A percentile compares a stretch with the other conserved stretches of the same genome.
phyloP scores from a whole-genome alignment of 2,329 filamentous ascomycete species.

The Penicillium digitatum region DNA sequence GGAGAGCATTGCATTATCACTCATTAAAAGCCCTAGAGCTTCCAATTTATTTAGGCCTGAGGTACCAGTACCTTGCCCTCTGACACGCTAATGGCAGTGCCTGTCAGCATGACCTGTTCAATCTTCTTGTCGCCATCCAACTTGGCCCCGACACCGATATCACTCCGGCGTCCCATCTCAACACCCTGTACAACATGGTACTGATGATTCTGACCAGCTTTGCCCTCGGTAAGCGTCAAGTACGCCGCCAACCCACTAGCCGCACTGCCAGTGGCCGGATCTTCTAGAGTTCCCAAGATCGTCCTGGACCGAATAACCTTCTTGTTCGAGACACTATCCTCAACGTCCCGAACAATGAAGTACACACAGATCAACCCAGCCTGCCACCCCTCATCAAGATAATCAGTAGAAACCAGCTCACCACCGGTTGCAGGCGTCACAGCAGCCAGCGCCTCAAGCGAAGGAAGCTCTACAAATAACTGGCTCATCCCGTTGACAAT shows the following conservation, averaged over 20 bases:
- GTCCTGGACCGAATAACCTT: conserved; percentile 34
- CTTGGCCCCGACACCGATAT: conserved; percentile 35
- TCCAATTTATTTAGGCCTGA: conserved; percentile 8
- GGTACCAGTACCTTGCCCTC: conserved; percentile 33
- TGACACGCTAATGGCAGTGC: conserved; percentile 35
- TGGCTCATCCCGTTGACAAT: conserved; percentile 51
- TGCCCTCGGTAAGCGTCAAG: conserved; percentile 47
- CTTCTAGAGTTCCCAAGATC: conserved; percentile 29
- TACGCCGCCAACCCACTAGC: conserved; percentile 56
- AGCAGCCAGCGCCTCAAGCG: conserved; percentile 54
- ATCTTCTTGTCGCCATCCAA: conserved; percentile 26
- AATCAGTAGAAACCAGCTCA: conserved; percentile 19
- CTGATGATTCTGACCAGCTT: conserved; percentile 24
- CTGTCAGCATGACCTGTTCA: conserved; percentile 34
- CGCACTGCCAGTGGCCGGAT: conserved; percentile 52
- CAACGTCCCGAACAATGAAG: conserved; percentile 39
- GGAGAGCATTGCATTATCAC: not conserved
- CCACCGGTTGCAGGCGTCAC: conserved; percentile 25
- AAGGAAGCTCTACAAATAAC: conserved; percentile 59
- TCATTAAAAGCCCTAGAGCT: not conserved
- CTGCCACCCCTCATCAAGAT: conserved; percentile 36
- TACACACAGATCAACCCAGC: conserved; percentile 31
- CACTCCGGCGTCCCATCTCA: conserved; percentile 58
- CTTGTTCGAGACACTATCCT: conserved; percentile 56
- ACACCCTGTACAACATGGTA: conserved; percentile 62